Conservation (phyloP, 768 basidiomycete genomes). For the Mycena galopus region DNA sequence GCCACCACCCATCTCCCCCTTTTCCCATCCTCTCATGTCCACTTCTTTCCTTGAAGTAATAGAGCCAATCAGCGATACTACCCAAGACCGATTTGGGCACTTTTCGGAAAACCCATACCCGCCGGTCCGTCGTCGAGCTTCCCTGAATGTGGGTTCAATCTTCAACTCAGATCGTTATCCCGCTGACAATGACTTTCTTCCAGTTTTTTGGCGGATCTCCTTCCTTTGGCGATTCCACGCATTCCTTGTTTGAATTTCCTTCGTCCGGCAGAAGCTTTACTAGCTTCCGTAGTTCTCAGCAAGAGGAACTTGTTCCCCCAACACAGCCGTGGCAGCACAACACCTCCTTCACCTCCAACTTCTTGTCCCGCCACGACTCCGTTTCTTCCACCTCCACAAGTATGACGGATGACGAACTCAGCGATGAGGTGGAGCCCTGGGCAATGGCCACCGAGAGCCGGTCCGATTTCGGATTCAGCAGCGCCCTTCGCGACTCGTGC, state of each 20-base stretch:
- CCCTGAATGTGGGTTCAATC: neutral
- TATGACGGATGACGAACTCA: conserved; percentile 25
- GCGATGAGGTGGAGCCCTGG: conserved; percentile 23
- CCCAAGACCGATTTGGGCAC: neutral
- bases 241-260: neutral
- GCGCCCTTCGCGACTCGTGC: conserved; percentile 21
- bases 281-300: neutral
- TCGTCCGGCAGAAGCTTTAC: conserved; percentile 1
- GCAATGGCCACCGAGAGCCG: neutral
- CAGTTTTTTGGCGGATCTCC: conserved; percentile 9
- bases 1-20: neutral
- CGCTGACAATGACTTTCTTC: neutral
- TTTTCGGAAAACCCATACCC: neutral
- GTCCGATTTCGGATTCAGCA: conserved; percentile 24
- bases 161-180: neutral
- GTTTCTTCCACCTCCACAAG: conserved; percentile 11
- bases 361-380: conserved; percentile 5
- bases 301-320: neutral
- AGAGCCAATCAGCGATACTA: conserved; percentile 11
- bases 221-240: neutral
- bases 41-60: neutral
- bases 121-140: conserved; percentile 11
- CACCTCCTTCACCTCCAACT: conserved; percentile 12
- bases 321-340: neutral
- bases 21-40: neutral